Conservation (phyloP, 345 rosid genomes). For the Syzygium jambos region DNA sequence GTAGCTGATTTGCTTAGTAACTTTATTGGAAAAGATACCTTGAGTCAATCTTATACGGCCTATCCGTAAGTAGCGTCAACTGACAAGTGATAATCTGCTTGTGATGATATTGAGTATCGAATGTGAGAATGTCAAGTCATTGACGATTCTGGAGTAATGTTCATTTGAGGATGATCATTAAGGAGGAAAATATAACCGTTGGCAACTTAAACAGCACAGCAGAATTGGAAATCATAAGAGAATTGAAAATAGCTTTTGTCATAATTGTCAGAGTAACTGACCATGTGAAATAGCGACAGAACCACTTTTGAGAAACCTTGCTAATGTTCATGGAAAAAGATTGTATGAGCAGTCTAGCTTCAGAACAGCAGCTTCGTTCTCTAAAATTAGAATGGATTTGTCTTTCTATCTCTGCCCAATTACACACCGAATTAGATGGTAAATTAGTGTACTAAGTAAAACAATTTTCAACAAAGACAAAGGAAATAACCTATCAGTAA, state of each 20-base stretch:
- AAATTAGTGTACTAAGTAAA: too few species aligned
- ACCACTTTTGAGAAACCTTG: not conserved
- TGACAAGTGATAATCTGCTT: not conserved
- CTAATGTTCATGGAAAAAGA: not conserved
- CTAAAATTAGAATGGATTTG: too few species aligned
- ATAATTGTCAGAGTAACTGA: accelerated
- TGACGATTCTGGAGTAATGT: not conserved
- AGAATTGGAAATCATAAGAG: too few species aligned
- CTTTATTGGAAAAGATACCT: too few species aligned
- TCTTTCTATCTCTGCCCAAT: too few species aligned
- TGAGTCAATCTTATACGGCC: not conserved
- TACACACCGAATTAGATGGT: too few species aligned
- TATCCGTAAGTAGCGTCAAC: not conserved
- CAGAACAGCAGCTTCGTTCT: too few species aligned
- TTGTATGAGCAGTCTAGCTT: not conserved
- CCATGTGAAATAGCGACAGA: not conserved
- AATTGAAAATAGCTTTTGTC: too few species aligned
- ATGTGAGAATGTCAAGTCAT: not conserved
- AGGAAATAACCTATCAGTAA: too few species aligned
- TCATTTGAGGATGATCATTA: not conserved
- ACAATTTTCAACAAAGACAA: too few species aligned
- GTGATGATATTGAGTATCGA: not conserved
- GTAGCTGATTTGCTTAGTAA: not conserved
- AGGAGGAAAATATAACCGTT: too few species aligned
- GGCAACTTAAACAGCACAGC: too few species aligned